Evolutionary conservation across 176 grass and related monocot species (phyloP).

Genomic region (Bromus sterilis): DNA sequence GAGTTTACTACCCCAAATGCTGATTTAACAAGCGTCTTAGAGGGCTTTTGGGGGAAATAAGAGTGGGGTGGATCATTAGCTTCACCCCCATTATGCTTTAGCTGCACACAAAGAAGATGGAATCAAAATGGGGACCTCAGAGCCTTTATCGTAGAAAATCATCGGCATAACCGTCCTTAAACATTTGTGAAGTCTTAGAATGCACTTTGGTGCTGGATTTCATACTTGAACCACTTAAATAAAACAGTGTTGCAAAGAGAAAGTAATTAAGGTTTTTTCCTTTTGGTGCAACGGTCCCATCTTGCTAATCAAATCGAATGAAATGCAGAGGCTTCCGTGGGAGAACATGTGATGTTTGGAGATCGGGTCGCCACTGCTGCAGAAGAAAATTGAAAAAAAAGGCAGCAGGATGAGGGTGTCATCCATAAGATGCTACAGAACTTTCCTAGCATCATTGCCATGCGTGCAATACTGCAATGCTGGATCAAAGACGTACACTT

Average conservation of each 20-base stretch:
- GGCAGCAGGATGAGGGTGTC: constrained; percentile 32
- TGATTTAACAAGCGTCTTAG: constrained; percentile 27
- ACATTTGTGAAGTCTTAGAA: constrained; percentile 6
- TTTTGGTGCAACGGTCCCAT: constrained; percentile 4
- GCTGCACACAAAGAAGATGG: constrained; percentile 38
- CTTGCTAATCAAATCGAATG: constrained; percentile 14
- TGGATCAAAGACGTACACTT: constrained; percentile 15
- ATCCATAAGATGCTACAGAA: constrained; percentile 41
- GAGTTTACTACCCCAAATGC: constrained; percentile 20
- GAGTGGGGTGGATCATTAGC: constrained; percentile 43
- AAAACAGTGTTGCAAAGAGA: not conserved
- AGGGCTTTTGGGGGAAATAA: constrained; percentile 11
- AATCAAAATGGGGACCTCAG: constrained; percentile 46
- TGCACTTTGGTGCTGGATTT: constrained; percentile 22
- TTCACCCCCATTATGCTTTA: constrained; percentile 35
- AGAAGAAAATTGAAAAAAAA: constrained; percentile 20
- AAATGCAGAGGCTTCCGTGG: constrained; percentile 14
- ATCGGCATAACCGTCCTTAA: constrained; percentile 19
- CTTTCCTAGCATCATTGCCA: constrained; percentile 40
- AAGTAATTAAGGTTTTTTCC: not conserved
- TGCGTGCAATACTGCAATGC: constrained; percentile 20
- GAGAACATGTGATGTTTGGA: constrained; percentile 43
- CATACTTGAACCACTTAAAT: not conserved
- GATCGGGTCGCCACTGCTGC: constrained; percentile 23
- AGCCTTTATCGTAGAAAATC: constrained; percentile 38